These are phyloP conservation scores for Coemansia sp. DNA, from an alignment of 192 early-diverging fungal species.

Conservation along the genomic window DNA sequence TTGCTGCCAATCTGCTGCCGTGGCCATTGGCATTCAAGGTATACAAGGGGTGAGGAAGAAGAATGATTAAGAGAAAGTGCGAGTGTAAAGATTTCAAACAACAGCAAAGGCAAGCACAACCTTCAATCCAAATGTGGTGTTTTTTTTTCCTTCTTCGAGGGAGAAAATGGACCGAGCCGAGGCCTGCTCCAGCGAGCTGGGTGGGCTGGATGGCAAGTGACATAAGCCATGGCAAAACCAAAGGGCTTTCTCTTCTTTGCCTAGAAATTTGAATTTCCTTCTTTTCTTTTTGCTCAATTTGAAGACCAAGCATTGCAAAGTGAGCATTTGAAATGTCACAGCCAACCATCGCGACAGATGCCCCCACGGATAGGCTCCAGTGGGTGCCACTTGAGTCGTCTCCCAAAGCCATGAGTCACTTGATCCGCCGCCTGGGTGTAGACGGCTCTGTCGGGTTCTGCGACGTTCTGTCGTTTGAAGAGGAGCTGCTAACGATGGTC, in stretches of 20 bases:
- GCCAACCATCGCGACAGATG: background rate
- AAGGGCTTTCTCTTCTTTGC: background rate
- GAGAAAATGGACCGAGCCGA: too few relatives aligned
- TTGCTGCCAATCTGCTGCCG: slow-evolving; percentile 11
- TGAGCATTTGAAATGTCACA: background rate
- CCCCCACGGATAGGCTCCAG: slow-evolving; percentile 25
- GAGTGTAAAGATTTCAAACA: too few relatives aligned
- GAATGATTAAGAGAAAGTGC: too few relatives aligned
- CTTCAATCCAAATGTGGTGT: too few relatives aligned
- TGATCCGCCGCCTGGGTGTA: slow-evolving; percentile 70
- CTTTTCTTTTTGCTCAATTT: background rate
- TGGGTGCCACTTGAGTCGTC: slow-evolving; percentile 92
- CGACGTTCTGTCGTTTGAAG: slow-evolving; percentile 83
- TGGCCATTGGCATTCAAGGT: background rate
- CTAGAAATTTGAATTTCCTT: background rate
- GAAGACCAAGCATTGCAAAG: too few relatives aligned
- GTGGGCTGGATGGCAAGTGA: too few relatives aligned
- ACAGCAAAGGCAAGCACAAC: too few relatives aligned
- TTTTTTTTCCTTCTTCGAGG: too few relatives aligned
- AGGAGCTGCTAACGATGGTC: slow-evolving; percentile 75
- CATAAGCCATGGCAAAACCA: too few relatives aligned
- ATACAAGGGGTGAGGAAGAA: background rate
- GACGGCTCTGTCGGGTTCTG: slow-evolving; percentile 61
- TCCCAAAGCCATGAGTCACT: slow-evolving; percentile 70
- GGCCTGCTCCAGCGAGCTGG: too few relatives aligned